Conservation (phyloP, 1,284 basidiomycete species). For the Coniferiporia weirii region DNA sequence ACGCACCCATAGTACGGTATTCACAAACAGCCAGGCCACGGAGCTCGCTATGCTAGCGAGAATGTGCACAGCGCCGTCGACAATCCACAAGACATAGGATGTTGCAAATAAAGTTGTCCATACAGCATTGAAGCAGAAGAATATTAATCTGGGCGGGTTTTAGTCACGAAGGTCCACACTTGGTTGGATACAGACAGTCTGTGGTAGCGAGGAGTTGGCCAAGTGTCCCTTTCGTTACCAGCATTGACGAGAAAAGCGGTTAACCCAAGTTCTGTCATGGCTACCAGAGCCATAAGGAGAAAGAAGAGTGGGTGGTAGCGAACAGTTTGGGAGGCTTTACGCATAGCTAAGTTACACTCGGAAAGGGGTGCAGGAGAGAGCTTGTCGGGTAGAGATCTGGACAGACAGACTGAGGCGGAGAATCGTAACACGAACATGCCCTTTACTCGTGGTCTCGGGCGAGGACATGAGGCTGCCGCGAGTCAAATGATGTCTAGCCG, state of each 20-base stretch:
- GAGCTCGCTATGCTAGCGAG: slow-evolving; percentile 72
- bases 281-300: slow-evolving; percentile 57
- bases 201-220: slow-evolving; percentile 59
- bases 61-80: slow-evolving; percentile 57
- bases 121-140: slow-evolving; percentile 62
- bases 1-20: slow-evolving; percentile 60
- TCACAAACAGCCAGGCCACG: slow-evolving; percentile 63
- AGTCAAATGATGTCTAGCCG: background rate
- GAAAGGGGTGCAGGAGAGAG: background rate
- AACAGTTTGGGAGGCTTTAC: slow-evolving; percentile 13
- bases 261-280: slow-evolving; percentile 65
- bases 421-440: too few relatives aligned
- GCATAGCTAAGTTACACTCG: slow-evolving; percentile 1
- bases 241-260: slow-evolving; percentile 63
- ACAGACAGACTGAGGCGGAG: too few relatives aligned
- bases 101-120: slow-evolving; percentile 69
- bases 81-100: slow-evolving; percentile 64
- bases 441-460: background rate
- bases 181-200: slow-evolving; percentile 45
- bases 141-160: slow-evolving; percentile 36
- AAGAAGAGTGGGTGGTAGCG: slow-evolving; percentile 69
- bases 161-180: background rate
- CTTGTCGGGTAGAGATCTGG: background rate
- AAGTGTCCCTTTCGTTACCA: slow-evolving; percentile 54
- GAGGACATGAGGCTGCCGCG: slow-evolving; percentile 16